These are phyloP conservation scores for Ceratocystis papillata DNA, from an alignment of 2,329 filamentous ascomycete genomes.

Conservation along the genomic window DNA sequence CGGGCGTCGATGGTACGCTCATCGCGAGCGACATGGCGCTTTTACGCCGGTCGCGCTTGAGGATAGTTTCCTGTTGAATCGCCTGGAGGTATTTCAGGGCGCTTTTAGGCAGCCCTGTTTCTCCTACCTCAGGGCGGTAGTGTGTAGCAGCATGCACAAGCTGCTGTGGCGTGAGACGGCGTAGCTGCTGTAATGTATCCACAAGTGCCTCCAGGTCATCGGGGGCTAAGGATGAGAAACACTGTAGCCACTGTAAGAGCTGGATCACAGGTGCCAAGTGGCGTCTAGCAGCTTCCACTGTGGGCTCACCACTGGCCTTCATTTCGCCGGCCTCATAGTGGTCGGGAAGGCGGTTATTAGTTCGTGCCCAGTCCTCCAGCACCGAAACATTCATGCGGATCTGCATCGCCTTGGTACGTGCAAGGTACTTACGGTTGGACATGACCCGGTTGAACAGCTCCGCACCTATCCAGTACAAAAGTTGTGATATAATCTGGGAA, in stretches of 20 bases:
- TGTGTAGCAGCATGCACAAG: conserved; percentile 84
- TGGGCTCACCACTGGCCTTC: conserved; percentile 73
- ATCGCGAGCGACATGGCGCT: conserved; percentile 39
- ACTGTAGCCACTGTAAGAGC: conserved; percentile 92
- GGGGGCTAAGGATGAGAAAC: conserved; percentile 77
- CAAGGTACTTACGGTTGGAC: conserved; percentile 88
- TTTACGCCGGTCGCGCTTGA: conserved; percentile 45
- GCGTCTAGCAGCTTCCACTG: conserved; percentile 68
- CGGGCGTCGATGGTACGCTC: conserved; percentile 37
- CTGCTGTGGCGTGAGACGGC: conserved; percentile 73
- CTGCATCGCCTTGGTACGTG: conserved; percentile 97
- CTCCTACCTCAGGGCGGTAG: conserved; percentile 88
- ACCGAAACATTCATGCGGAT: conserved; percentile 97
- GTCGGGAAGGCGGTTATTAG: conserved; percentile 87
- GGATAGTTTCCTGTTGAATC: conserved; percentile 62
- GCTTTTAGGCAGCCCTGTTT: conserved; percentile 80
- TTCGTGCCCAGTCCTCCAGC: conserved; percentile 88
- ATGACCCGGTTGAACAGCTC: conserved; percentile 98
- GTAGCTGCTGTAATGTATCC: conserved; percentile 79
- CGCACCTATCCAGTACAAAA: conserved; percentile 91
- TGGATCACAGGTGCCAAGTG: conserved; percentile 88
- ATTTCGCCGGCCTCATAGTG: conserved; percentile 91
- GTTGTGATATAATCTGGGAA: conserved; percentile 78
- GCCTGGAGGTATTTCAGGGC: conserved; percentile 76
- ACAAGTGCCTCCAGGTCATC: conserved; percentile 84